Base-by-base conservation (phyloP, 225 moss, liverwort and hornwort species). In the Sphagnum contortum region DNA sequence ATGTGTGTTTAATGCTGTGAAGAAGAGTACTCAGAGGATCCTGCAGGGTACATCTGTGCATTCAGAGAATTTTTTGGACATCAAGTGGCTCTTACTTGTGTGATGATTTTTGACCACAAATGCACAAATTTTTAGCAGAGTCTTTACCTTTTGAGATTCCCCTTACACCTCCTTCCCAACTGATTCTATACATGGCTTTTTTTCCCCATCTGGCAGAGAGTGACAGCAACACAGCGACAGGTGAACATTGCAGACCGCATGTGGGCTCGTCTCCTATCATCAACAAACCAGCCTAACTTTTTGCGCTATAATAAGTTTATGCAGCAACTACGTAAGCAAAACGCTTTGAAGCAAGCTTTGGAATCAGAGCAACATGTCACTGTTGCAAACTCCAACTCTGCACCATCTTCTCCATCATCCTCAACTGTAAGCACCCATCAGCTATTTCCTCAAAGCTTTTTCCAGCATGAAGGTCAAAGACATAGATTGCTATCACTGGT, bases 231-330 rank as follows among this genome's bases (percentile, higher is more conserved):
- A 9, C 55, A 82, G 3, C 77, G 82, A 60, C 73, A 74, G 59
- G 86, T 86, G 48, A 82, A 76, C 57, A 49, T 76, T 3, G 71
- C 71, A 8, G 82, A 86, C 52, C 76, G 79, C 46, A 86, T 82
- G 80, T 86, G 86, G 86, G 86, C 86, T 47, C 80, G 86, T 9
- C 77, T 86, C 71, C 83, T 80, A 77, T 78, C 86, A 8, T 79
- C 82, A 14, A 86, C 82, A 66, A 78, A 74, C 54, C 86, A 86
- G 71, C 86, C 86, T 61, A 74, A 52, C 59, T 86, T 86, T 50
- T 63, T 64, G 53, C 52, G 75, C 3, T 78, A 81, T 68, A 55
- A 48, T 63, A 50, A 71, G 10, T 73, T 67, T 9, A 75, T 80
- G 47, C 55, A 77, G 46, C 63, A 70, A 45, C 64, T 3, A 61